A percentile compares a stretch with the other conserved stretches of the same genome.
phyloP scores from a whole-genome alignment of 306 rosid genomes.

The Vigna angularis region DNA sequence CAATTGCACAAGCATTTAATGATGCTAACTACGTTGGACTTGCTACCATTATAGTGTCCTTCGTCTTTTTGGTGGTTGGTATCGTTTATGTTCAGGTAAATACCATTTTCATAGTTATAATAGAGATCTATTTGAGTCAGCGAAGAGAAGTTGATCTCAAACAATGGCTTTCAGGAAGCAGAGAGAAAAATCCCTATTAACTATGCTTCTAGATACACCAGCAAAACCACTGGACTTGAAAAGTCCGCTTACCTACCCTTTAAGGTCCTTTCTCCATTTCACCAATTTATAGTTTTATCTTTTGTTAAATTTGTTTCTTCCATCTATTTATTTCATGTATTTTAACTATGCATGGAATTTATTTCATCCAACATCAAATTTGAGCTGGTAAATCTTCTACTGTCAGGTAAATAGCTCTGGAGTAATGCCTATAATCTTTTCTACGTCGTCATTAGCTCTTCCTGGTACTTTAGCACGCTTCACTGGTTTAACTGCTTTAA shows the following conservation, averaged over 20 bases:
- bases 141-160: conserved; percentile 47
- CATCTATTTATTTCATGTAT: conserved; percentile 21
- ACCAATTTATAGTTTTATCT: conserved; percentile 31
- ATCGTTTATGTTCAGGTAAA: conserved; percentile 97
- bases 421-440: conserved; percentile 96
- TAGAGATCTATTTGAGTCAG: conserved; percentile 32
- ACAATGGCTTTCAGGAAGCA: conserved; percentile 84
- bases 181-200: conserved; percentile 96
- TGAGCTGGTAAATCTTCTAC: conserved; percentile 39
- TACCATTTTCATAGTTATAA: conserved; percentile 38
- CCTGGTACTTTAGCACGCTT: conserved; percentile 97
- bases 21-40: conserved; percentile 94
- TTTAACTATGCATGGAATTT: conserved; percentile 14
- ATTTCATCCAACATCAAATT: conserved; percentile 16
- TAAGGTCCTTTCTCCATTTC: conserved; percentile 64
- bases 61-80: conserved; percentile 85
- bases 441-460: conserved; percentile 93
- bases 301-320: conserved; percentile 30
- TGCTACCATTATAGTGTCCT: conserved; percentile 68
- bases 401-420: conserved; percentile 96
- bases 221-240: conserved; percentile 79
- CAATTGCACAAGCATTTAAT: conserved; percentile 71
- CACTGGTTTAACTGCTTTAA: conserved; percentile 79
- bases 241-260: conserved; percentile 94
- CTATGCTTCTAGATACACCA: conserved; percentile 89